Base-by-base conservation (phyloP, 2,329 filamentous ascomycete species). In the Cladosporium sp. region DNA sequence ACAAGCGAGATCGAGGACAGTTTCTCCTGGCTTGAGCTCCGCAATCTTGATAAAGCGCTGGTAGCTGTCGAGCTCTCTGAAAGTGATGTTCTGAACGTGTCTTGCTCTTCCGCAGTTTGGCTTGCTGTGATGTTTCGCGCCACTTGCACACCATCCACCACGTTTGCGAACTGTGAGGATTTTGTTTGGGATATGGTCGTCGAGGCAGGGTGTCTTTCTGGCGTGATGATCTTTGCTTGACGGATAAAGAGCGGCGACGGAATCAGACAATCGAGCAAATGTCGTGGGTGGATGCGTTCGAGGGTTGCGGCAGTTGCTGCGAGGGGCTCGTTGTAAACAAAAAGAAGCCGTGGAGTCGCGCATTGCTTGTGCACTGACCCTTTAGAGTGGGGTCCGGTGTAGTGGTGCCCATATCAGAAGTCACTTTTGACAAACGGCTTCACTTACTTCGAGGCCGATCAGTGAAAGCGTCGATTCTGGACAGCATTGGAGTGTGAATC, bases 1-100 rank as follows among this genome's bases (percentile, higher is more conserved):
- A 67, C 79, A 81, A 8, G 80, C 80, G 16, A 82, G 72, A 62
- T 83, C 81, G 16, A 82, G 75, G 18, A 82, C 69, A 30, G 75
- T 65, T 57, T 80, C 75, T 26, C 79, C 79, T 16, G 75, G 71
- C 54, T 69, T 51, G 11, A 72, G 65, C 3, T 68, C 58, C 3
- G 70, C 64, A 16, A 68, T 66, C 34, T 76, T 71, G 14, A 76
- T 68, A 65, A 80, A 51, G 5, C 48, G 48, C 23, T 51, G 48
- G 25, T 51, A 51, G 48, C 48, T 79, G 34, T 78, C 21, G 48
- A 51, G 36, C 2, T 43, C 18, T n/a, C 36, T 43, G 36, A 43
- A 43, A 43, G 36, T 43, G 3, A n/a, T 43, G 5, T 43, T 43
- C 36, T 43, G 18, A 43, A 43, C 6, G 16, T 6, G 7, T n/a